These are phyloP conservation scores for Mycena galericulata DNA, from an alignment of 768 basidiomycete genomes.

Conservation along the genomic window DNA sequence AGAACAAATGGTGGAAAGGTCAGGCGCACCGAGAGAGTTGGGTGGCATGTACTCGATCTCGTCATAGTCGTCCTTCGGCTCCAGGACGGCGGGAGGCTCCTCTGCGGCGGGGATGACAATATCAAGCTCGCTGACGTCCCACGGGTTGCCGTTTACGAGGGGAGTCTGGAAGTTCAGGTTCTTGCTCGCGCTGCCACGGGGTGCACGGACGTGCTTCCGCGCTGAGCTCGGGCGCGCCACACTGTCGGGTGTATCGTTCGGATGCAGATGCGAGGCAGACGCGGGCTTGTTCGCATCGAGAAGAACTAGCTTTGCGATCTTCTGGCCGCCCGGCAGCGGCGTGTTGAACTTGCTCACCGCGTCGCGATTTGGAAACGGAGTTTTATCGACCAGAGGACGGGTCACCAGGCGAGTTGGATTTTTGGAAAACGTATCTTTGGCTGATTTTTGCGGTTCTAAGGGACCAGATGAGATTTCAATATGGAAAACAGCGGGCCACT, in stretches of 20 bases:
- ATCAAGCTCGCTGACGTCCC: slow-evolving; percentile 77
- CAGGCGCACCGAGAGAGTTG: slow-evolving; percentile 40
- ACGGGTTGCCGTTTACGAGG: slow-evolving; percentile 71
- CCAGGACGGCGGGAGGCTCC: slow-evolving; percentile 42
- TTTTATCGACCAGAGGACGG: slow-evolving; percentile 79
- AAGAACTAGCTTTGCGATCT: slow-evolving; percentile 48
- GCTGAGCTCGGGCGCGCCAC: slow-evolving; percentile 74
- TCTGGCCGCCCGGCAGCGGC: slow-evolving; percentile 45
- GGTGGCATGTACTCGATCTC: slow-evolving; percentile 68
- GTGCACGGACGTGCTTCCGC: slow-evolving; percentile 71
- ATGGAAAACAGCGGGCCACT: slow-evolving; percentile 13
- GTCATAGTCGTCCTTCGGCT: slow-evolving; percentile 52
- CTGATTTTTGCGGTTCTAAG: slow-evolving; percentile 27
- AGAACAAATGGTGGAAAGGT: neutral
- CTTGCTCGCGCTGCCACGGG: slow-evolving; percentile 62
- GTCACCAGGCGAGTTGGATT: slow-evolving; percentile 40
- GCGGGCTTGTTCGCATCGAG: slow-evolving; percentile 33
- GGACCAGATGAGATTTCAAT: neutral
- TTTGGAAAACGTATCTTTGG: slow-evolving; percentile 35
- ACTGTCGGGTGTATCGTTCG: slow-evolving; percentile 51
- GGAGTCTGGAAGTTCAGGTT: slow-evolving; percentile 75
- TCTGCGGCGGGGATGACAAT: slow-evolving; percentile 40
- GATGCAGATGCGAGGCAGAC: slow-evolving; percentile 33
- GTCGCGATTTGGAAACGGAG: slow-evolving; percentile 77
- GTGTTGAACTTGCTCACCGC: slow-evolving; percentile 47